Evolutionary conservation across 2,329 filamentous ascomycete species (phyloP).

Genomic region (Aspergillus ruber): DNA sequence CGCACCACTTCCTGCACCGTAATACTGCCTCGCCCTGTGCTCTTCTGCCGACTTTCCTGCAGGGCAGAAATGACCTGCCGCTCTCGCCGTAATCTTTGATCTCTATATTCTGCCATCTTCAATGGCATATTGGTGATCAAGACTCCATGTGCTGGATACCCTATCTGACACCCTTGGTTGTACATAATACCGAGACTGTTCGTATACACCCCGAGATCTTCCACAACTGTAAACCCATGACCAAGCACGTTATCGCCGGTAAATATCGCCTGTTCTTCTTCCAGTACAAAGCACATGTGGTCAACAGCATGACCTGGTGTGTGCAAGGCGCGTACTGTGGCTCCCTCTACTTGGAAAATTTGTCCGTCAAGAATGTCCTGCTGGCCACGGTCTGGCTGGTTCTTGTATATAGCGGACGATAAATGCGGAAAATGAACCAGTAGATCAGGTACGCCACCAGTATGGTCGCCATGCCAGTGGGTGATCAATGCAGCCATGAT

Average conservation of each 20-base stretch:
- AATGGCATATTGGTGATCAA: constrained; percentile 31
- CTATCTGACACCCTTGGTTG: constrained; percentile 28
- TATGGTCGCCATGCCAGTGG: constrained; percentile 43
- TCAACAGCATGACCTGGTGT: constrained; percentile 66
- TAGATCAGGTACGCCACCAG: constrained; percentile 37
- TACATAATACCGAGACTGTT: constrained; percentile 28
- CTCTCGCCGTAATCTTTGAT: constrained; percentile 36
- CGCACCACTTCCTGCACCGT: constrained; percentile 40
- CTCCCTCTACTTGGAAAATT: constrained; percentile 33
- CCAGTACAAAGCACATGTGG: constrained; percentile 67
- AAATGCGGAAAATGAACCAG: constrained; percentile 25
- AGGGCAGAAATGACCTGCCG: constrained; percentile 34
- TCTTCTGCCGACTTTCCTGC: constrained; percentile 4
- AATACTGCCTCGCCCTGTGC: constrained; percentile 25
- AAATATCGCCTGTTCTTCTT: constrained; percentile 69
- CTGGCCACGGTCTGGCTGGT: constrained; percentile 24
- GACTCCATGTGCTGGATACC: constrained; percentile 44
- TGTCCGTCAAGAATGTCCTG: constrained; percentile 33
- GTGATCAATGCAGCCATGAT: constrained; percentile 41
- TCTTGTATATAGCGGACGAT: constrained; percentile 30
- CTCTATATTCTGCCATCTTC: constrained; percentile 36
- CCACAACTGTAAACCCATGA: constrained; percentile 40
- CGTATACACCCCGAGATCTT: constrained; percentile 36
- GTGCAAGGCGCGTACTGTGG: constrained; percentile 37
- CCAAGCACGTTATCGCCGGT: constrained; percentile 76